These are phyloP conservation scores for Tulasnella calospora DNA, from an alignment of 768 basidiomycete genomes.

Conservation along the genomic window DNA sequence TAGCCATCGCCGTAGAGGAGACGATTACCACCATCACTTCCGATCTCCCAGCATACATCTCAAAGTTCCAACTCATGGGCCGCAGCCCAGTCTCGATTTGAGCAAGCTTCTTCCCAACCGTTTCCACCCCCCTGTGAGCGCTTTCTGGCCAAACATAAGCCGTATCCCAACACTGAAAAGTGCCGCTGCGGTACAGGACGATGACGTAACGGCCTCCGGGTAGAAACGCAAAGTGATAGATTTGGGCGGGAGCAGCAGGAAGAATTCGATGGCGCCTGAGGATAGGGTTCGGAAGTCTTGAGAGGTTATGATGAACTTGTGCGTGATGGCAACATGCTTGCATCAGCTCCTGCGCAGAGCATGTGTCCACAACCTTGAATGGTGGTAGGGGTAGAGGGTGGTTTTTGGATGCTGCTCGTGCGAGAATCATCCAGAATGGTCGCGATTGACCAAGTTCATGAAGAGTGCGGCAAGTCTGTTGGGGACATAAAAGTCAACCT, in stretches of 20 bases:
- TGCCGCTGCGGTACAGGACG: constrained; percentile 5
- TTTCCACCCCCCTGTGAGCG: background rate
- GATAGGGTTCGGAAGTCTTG: background rate
- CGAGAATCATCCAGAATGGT: constrained; percentile 23
- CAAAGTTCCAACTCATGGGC: constrained; percentile 25
- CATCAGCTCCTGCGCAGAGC: background rate
- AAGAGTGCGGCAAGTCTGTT: constrained; percentile 17
- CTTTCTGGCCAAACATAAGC: background rate
- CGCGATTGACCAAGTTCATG: constrained; percentile 1
- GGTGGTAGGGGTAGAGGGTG: constrained; percentile 21
- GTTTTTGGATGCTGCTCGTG: background rate
- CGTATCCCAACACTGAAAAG: constrained; percentile 21
- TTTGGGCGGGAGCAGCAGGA: background rate
- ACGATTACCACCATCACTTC: constrained; percentile 21
- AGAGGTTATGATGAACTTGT: background rate
- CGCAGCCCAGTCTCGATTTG: background rate
- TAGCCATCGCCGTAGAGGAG: background rate
- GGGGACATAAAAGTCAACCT: background rate
- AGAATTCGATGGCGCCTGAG: background rate
- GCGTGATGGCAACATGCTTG: constrained; percentile 6
- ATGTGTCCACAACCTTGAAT: constrained; percentile 13
- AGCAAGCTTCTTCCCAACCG: constrained; percentile 5
- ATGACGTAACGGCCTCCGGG: constrained; percentile 24
- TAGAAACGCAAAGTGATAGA: constrained; percentile 23
- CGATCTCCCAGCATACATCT: constrained; percentile 16